A percentile compares a stretch with the other conserved stretches of the same genome.
Evolutionary conservation across 441 rosid species (phyloP).

Genomic region (Populus trichocarpa): DNA sequence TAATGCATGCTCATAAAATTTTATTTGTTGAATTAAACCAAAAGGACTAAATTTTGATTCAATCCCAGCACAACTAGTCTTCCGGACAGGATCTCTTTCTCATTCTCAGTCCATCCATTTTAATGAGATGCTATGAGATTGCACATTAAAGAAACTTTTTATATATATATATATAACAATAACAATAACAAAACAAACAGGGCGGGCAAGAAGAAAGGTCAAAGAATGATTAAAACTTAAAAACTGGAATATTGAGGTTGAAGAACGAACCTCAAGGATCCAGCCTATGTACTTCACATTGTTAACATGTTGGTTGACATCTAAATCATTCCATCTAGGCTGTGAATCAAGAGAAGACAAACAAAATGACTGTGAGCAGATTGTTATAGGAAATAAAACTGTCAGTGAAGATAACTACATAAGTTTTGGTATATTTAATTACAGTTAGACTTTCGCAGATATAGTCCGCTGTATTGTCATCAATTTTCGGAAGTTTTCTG

Average conservation of each 20-base stretch:
- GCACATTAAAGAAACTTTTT: not conserved
- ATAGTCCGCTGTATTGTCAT: slow-evolving; percentile 68
- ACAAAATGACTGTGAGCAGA: slow-evolving; percentile 1
- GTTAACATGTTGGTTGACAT: slow-evolving; percentile 98
- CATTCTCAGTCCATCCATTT: not conserved
- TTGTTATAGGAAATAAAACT: not conserved
- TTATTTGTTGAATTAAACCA: not conserved
- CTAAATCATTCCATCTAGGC: slow-evolving; percentile 98
- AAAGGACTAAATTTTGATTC: not conserved
- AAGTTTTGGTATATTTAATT: slow-evolving; percentile 23
- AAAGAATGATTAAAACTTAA: slow-evolving; percentile 1
- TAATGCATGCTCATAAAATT: too few relatives aligned
- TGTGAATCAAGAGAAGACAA: slow-evolving; percentile 31
- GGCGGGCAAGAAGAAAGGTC: not conserved
- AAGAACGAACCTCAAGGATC: slow-evolving; percentile 78
- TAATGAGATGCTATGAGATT: not conserved
- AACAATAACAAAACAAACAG: not conserved
- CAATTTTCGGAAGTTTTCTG: slow-evolving; percentile 85
- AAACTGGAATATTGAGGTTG: slow-evolving; percentile 2
- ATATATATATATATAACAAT: too few relatives aligned
- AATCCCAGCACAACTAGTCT: not conserved
- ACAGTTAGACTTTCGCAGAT: slow-evolving; percentile 84
- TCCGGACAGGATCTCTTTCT: not conserved
- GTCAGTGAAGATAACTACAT: not conserved
- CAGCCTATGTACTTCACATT: slow-evolving; percentile 98